Conservation (phyloP, 805 yeast genomes). For the Pichia californica region DNA sequence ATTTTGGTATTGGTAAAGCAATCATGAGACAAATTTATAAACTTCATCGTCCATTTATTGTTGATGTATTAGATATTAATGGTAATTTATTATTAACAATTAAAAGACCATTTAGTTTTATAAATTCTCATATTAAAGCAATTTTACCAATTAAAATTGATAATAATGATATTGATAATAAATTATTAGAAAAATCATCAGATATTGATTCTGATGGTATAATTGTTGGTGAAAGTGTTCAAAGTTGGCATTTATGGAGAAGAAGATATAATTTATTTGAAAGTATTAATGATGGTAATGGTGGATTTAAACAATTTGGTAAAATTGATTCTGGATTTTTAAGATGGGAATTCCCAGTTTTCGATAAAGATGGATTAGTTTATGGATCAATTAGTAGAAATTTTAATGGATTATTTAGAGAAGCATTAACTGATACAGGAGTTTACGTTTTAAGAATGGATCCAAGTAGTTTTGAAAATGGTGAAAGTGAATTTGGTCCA, state of each 20-base stretch:
- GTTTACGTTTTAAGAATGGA: conserved; percentile 80
- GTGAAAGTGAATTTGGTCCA: conserved; percentile 45
- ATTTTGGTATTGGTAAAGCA: conserved; percentile 58
- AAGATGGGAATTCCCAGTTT: conserved; percentile 79
- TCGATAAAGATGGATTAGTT: conserved; percentile 49
- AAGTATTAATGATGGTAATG: conserved; percentile 30
- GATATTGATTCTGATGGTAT: conserved; percentile 36
- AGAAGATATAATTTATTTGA: conserved; percentile 77
- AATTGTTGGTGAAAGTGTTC: conserved; percentile 78
- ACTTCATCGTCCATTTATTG: conserved; percentile 79
- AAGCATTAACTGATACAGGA: conserved; percentile 90
- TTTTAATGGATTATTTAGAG: conserved; percentile 94
- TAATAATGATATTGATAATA: conserved; percentile 23
- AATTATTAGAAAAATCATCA: conserved; percentile 15
- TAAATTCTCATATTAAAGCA: conserved; percentile 82
- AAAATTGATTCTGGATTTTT: conserved; percentile 80
- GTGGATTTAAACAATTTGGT: conserved; percentile 68
- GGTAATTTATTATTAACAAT: conserved; percentile 61
- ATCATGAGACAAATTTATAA: conserved; percentile 79
- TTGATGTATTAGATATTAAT: conserved; percentile 60
- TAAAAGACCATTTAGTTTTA: conserved; percentile 76
- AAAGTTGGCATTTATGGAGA: conserved; percentile 94
- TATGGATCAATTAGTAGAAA: conserved; percentile 81
- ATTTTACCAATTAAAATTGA: conserved; percentile 46
- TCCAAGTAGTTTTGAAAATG: conserved; percentile 55